Base-by-base conservation (phyloP, 306 rosid genomes). In the Begonia masoniana region DNA sequence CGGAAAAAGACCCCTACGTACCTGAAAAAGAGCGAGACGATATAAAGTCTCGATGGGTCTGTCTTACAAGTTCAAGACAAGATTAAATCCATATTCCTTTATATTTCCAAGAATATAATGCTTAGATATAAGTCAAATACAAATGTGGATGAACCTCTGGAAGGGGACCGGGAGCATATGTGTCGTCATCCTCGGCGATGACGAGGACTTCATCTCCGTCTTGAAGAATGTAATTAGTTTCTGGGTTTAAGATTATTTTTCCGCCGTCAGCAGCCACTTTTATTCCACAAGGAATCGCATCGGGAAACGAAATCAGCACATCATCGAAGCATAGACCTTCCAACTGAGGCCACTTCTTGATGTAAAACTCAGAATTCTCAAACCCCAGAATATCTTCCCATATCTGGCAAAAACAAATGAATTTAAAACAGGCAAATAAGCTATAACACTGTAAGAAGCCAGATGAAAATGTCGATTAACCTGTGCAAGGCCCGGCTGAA, bases 401-500 rank as follows among this genome's bases (percentile, higher is more conserved):
- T 78, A 89, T 85, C 97, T 89, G 74, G 65, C 59, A 72, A 76
- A 70, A 73, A 51, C 59, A 54, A 61, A n/a, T 11, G 47, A 11
- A 23, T 48, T 14, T 58, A 69, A 64, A 45, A 45, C 13, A 10
- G 2, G 49, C 3, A 45, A 0, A 12, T 6, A 1, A 12, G 49
- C n/a, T 45, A 45, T 4, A 12, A 12, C 24, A 21, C 24, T 21
- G 4, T 21, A 2, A 0, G 24, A 21, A 21, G 24, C 24, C 39
- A 31, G 1, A 5, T 31, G 3, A 4, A 31, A 31, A 31, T 7
- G 9, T 31, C 8, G 39, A 31, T 13, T 59, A 68, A 89, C 97
- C 97, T 82, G 97, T 21, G 97, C 97, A 67, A 89, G 97, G 65
- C 97, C 97, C 16, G 97, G 97, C 66, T 89, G 97, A 53, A 89